These are phyloP conservation scores for Peronospora destructor DNA, from an alignment of 352 stramenopile species.

Conservation along the genomic window DNA sequence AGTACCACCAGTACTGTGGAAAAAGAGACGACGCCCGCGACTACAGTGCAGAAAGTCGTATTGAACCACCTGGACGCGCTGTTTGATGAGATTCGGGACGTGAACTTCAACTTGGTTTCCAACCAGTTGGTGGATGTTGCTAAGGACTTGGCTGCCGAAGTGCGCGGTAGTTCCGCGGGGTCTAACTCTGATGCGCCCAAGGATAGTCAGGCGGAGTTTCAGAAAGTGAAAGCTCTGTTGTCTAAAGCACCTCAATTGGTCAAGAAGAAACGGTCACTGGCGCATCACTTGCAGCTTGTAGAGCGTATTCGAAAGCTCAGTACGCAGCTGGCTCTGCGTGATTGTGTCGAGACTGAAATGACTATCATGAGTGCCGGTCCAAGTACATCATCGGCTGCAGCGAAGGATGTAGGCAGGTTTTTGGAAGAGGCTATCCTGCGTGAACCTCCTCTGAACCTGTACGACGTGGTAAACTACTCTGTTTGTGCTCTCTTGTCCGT, in stretches of 20 bases:
- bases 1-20: slow-evolving; percentile 8
- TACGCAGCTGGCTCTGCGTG: slow-evolving; percentile 45
- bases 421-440: slow-evolving; percentile 65
- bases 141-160: slow-evolving; percentile 44
- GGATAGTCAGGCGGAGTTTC: slow-evolving; percentile 29
- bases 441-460: slow-evolving; percentile 57
- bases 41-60: slow-evolving; percentile 43
- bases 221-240: slow-evolving; percentile 43
- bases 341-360: slow-evolving; percentile 76
- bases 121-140: slow-evolving; percentile 43
- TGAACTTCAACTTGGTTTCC: slow-evolving; percentile 73
- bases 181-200: slow-evolving; percentile 13
- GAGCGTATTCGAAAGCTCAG: slow-evolving; percentile 55
- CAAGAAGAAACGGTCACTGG: slow-evolving; percentile 63
- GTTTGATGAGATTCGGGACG: slow-evolving; percentile 62
- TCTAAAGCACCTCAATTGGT: slow-evolving; percentile 65
- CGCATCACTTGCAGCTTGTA: slow-evolving; percentile 59
- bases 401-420: slow-evolving; percentile 59
- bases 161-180: slow-evolving; percentile 23
- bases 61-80: slow-evolving; percentile 67
- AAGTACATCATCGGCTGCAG: slow-evolving; percentile 29
- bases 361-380: slow-evolving; percentile 63
- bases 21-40: neutral
- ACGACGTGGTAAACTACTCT: slow-evolving; percentile 72
- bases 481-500: slow-evolving; percentile 62